phyloP scores from a whole-genome alignment of 2,329 filamentous ascomycete species.

The Corinectria fuckeliana region DNA sequence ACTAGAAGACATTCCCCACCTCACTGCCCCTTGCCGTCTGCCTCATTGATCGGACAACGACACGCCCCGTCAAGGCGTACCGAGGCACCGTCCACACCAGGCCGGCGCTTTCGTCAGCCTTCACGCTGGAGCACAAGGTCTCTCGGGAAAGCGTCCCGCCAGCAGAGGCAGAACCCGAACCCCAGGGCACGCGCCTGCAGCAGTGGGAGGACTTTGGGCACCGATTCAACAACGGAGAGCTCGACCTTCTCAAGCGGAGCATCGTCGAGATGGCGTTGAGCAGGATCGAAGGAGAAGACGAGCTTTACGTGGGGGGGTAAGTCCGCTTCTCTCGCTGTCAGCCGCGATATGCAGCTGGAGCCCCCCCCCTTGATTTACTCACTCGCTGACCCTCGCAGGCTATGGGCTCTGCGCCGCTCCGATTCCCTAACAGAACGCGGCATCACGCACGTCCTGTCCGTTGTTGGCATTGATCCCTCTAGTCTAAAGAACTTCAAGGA shows the following conservation, averaged over 20 bases:
- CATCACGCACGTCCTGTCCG: slow-evolving; percentile 92
- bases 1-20: no score
- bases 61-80: not conserved
- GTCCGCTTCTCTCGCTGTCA: slow-evolving; percentile 28
- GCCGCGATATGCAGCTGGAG: slow-evolving; percentile 6
- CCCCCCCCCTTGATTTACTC: not conserved
- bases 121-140: slow-evolving; percentile 3
- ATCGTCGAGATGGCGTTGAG: slow-evolving; percentile 51
- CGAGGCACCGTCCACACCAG: not conserved
- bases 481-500: slow-evolving; percentile 54
- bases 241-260: slow-evolving; percentile 40
- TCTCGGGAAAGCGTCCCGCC: not conserved
- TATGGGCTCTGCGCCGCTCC: slow-evolving; percentile 79
- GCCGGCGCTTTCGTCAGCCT: not conserved
- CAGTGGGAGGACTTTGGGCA: slow-evolving; percentile 38
- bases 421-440: slow-evolving; percentile 72
- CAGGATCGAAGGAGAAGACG: slow-evolving; percentile 49
- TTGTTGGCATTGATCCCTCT: slow-evolving; percentile 63
- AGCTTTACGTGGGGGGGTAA: slow-evolving; percentile 50
- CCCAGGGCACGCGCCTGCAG: slow-evolving; percentile 19
- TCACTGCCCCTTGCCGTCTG: slow-evolving; percentile 7
- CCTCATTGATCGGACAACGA: slow-evolving; percentile 1
- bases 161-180: slow-evolving; percentile 1
- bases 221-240: slow-evolving; percentile 27
- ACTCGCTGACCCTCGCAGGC: slow-evolving; percentile 55